Evolutionary conservation across 2,329 filamentous ascomycete genomes (phyloP).

Genomic region (Trichophyton rubrum): DNA sequence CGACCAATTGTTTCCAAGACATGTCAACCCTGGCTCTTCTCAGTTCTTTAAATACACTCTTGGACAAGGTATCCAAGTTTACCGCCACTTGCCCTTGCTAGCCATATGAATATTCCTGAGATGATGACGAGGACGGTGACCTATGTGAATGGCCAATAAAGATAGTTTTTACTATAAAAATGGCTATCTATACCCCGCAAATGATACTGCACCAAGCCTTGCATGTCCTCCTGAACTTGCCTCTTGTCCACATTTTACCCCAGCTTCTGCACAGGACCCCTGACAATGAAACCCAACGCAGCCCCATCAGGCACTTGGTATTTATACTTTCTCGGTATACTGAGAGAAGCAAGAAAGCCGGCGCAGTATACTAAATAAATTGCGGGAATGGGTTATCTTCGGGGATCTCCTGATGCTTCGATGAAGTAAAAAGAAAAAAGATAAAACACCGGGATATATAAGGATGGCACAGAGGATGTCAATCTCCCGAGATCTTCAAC

Average conservation of each 20-base stretch:
- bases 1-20: slow-evolving; percentile 1
- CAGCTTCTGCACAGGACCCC: neutral
- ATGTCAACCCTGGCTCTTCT: neutral
- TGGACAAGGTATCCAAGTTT: slow-evolving; percentile 1
- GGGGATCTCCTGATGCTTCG: neutral
- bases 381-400: slow-evolving; percentile 1
- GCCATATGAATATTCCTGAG: neutral
- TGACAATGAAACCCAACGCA: slow-evolving; percentile 1
- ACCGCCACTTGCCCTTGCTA: slow-evolving; percentile 4
- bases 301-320: neutral
- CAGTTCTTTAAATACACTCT: neutral
- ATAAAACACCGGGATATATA: slow-evolving; percentile 1
- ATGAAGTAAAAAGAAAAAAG: neutral
- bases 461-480: neutral
- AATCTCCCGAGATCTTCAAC: slow-evolving; percentile 2
- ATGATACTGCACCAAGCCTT: neutral
- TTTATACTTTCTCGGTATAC: slow-evolving; percentile 1
- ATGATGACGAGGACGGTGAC: neutral
- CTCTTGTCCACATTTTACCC: neutral
- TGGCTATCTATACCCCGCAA: neutral
- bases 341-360: neutral
- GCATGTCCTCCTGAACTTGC: neutral
- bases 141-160: neutral
- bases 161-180: neutral
- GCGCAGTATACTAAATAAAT: neutral